A percentile compares a stretch with the other conserved stretches of the same genome.
These are phyloP conservation scores for Saccharomycopsis malanga DNA, from an alignment of 805 yeast genomes.

Conservation along the genomic window DNA sequence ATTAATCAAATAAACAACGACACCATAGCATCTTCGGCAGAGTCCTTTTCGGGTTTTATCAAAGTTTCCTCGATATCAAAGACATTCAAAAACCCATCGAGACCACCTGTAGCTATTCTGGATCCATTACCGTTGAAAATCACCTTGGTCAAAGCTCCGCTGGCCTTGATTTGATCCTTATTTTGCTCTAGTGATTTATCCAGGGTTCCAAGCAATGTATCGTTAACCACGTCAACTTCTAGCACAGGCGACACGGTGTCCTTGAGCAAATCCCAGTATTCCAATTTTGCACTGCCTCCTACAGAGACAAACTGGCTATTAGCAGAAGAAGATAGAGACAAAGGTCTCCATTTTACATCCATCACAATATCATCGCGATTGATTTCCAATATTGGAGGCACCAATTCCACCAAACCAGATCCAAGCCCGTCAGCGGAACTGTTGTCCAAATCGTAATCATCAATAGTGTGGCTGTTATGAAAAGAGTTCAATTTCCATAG, in stretches of 20 bases:
- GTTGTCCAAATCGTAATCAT: not conserved
- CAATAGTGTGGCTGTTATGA: not conserved
- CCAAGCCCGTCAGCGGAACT: not conserved
- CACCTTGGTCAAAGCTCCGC: conserved; percentile 5
- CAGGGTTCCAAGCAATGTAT: not conserved
- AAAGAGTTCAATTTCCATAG: conserved; percentile 23
- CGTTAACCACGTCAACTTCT: conserved; percentile 2
- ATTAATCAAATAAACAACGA: too few relatives aligned
- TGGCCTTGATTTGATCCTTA: not conserved
- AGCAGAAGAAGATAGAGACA: too few relatives aligned
- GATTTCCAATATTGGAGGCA: conserved; percentile 23
- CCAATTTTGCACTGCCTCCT: conserved; percentile 26
- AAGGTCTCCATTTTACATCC: conserved; percentile 23
- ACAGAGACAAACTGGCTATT: conserved; percentile 28
- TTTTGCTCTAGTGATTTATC: too few relatives aligned
- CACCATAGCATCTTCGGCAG: too few relatives aligned
- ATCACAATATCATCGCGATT: conserved; percentile 26
- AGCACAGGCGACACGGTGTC: conserved; percentile 26
- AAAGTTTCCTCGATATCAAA: conserved; percentile 6
- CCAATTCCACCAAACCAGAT: conserved; percentile 1
- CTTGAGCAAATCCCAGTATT: conserved; percentile 29
- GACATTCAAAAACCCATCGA: conserved; percentile 16
- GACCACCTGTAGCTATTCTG: conserved; percentile 16
- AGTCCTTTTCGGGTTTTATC: too few relatives aligned
- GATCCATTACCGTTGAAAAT: conserved; percentile 7